Evolutionary conservation across 2,329 filamentous ascomycete species (phyloP), one percentile per base, ranked within the genome.

Genomic region (Metarhizium humberi): DNA sequence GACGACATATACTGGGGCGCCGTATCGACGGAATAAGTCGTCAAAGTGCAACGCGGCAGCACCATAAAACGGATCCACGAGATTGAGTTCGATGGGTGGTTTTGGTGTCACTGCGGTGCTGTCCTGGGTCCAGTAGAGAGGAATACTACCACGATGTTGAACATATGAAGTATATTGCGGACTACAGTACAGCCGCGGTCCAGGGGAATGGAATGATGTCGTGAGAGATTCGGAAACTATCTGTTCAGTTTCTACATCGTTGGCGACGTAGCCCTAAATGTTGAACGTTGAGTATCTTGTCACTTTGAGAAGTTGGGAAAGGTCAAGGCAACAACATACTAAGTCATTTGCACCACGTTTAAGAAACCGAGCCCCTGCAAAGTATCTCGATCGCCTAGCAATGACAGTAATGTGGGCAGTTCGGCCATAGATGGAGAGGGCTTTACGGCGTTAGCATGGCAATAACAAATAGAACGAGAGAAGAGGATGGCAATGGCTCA

Each of bases 211-310:
- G 63, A 99, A 96, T 0, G 94, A 96, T 0, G 94, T 99, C 0
- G 91, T 96, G 52, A 92, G 76, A 63, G 91, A 90, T 67, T 99
- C 94, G 0, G 92, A 94, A 5, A 99, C 92, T 57, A 99, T 96
- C 69, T 99, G 94, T 71, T 99, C 94, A 1, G 94, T 97, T 72
- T 99, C 95, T 29, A 99, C 94, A 70, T 99, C 95, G 66, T 99
- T 99, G 53, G 94, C 95, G 54, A 99, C 94, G 67, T 95, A 95
- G 14, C 94, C 92, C 67, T 77, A 49, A 2, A 13, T n/a, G 20
- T n/a, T 14, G 16, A n/a, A 11, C 56, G n/a, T 54, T 11, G 49
- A 14, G 34, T 25, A 38, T 45, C 34, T 29, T 13, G 16, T 10
- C 8, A 50, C 10, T 29, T 7, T 48, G 49, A 13, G 13, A 11